A percentile compares a stretch with the other conserved stretches of the same genome.
phyloP scores from a whole-genome alignment of 768 basidiomycete genomes.

The Daedaleopsis sinensis region DNA sequence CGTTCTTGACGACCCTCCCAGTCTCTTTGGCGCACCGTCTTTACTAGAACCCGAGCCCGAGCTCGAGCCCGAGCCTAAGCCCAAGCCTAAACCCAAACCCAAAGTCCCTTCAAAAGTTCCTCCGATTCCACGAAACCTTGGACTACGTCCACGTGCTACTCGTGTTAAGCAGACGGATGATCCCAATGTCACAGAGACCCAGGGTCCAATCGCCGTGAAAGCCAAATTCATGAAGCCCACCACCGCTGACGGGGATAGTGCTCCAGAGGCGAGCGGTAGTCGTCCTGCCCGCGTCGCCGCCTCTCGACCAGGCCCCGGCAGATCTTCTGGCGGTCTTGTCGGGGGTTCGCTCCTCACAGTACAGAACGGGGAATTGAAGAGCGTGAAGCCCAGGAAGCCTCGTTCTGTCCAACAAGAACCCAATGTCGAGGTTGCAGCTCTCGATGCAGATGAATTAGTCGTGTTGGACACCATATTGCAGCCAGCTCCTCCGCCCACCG shows the following conservation, averaged over 20 bases:
- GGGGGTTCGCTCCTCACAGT: conserved; percentile 56
- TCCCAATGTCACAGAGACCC: conserved; percentile 26
- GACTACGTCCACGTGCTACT: conserved; percentile 50
- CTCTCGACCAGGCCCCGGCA: conserved; percentile 45
- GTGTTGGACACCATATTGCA: neutral
- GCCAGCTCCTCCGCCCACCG: conserved; percentile 11
- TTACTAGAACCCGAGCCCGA: neutral
- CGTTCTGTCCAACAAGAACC: neutral
- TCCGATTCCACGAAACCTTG: conserved; percentile 23
- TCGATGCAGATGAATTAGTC: neutral
- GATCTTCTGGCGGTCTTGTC: conserved; percentile 45
- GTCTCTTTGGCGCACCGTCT: conserved; percentile 12
- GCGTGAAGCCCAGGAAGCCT: conserved; percentile 44
- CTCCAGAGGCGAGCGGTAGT: neutral
- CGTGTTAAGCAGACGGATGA: conserved; percentile 53
- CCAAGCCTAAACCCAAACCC: neutral
- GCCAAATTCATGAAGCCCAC: conserved; percentile 40
- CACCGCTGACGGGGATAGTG: neutral
- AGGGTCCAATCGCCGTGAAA: conserved; percentile 51
- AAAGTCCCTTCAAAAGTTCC: neutral
- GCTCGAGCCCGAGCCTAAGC: neutral
- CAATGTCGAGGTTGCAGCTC: neutral
- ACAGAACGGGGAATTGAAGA: conserved; percentile 54
- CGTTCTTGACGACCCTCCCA: neutral
- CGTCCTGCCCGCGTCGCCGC: conserved; percentile 4